Evolutionary conservation across 2,329 filamentous ascomycete species (phyloP), one percentile per base, ranked within the genome.

Genomic region (Apiospora koreana): DNA sequence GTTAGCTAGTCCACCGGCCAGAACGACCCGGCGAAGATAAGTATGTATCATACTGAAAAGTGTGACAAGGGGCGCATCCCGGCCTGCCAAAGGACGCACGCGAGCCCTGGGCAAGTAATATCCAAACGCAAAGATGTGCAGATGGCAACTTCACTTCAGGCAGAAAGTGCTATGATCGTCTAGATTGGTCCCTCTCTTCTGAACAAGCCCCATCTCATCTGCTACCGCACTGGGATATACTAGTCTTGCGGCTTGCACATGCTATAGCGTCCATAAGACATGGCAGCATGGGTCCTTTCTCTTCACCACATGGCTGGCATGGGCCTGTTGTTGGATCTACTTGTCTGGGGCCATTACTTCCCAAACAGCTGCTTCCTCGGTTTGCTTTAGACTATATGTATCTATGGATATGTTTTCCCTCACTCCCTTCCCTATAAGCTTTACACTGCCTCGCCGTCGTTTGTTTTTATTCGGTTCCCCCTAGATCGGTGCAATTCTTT

Each of bases 271-370:
- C 16, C 18, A 35, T 28, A 35, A 21, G 28, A 35, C 54, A 62
- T 12, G 54, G 41, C 14, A 16, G 12, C 41, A 43, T 43, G 41
- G 41, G 54, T n/a, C 28, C 54, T 31, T 58, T 35, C 28, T 62
- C 28, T 38, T 62, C 54, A 62, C 54, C 54, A 58, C 50, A 62
- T 62, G 28, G 54, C 54, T n/a, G 54, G 31, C 54, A 62, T 62
- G 54, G 31, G 31, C 54, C 28, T n/a, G 54, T 12, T 3, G 42
- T 35, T 45, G 42, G 42, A 46, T 67, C 42, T 42, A 41, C 25
- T 46, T 8, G 42, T 7, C 42, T 67, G 65, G 65, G 35, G 35
- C 42, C 8, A 46, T 35, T 16, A 21, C 45, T 21, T 21, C 65
- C 42, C 42, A 38, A 12, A 31, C 31, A n/a, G n/a, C 31, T 62